Percentiles rank a stretch among this genome's conserved stretches.
phyloP scores from a whole-genome alignment of 176 grass and related monocot genomes.

The Triticum monococcum region DNA sequence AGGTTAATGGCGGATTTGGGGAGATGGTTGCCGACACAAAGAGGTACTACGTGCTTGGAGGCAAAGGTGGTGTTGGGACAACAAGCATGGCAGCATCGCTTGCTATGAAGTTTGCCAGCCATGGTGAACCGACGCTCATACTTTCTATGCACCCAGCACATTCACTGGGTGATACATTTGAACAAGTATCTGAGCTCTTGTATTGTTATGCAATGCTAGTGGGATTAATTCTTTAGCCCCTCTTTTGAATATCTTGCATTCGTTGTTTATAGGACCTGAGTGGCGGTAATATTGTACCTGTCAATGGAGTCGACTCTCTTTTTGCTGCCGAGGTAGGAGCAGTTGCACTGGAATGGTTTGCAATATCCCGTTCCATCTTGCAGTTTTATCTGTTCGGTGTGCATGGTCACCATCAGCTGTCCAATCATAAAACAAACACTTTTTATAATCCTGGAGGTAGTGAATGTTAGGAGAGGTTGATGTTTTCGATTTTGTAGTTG shows the following conservation, averaged over 20 bases:
- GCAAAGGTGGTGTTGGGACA: slow-evolving; percentile 56
- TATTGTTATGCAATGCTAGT: neutral
- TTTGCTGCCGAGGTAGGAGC: slow-evolving; percentile 31
- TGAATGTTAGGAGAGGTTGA: neutral
- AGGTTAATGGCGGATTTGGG: slow-evolving; percentile 24
- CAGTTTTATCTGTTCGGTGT: neutral
- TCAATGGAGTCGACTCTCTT: slow-evolving; percentile 42
- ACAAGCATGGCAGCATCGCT: slow-evolving; percentile 46
- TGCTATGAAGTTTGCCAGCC: slow-evolving; percentile 41
- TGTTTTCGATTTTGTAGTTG: neutral
- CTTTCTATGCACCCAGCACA: slow-evolving; percentile 27
- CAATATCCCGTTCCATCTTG: neutral
- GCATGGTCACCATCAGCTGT: neutral
- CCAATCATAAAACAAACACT: neutral
- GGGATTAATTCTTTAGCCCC: neutral
- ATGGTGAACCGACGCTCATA: slow-evolving; percentile 44
- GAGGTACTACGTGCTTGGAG: slow-evolving; percentile 43
- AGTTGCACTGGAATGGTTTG: neutral
- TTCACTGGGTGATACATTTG: slow-evolving; percentile 48
- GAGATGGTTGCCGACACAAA: slow-evolving; percentile 28
- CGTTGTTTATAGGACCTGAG: slow-evolving; percentile 14
- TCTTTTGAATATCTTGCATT: slow-evolving; percentile 20
- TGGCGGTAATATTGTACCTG: neutral
- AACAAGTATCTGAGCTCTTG: slow-evolving; percentile 29
- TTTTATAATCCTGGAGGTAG: neutral